Conservation (phyloP, 2,329 filamentous ascomycete genomes). For the Aspergillus bombycis region DNA sequence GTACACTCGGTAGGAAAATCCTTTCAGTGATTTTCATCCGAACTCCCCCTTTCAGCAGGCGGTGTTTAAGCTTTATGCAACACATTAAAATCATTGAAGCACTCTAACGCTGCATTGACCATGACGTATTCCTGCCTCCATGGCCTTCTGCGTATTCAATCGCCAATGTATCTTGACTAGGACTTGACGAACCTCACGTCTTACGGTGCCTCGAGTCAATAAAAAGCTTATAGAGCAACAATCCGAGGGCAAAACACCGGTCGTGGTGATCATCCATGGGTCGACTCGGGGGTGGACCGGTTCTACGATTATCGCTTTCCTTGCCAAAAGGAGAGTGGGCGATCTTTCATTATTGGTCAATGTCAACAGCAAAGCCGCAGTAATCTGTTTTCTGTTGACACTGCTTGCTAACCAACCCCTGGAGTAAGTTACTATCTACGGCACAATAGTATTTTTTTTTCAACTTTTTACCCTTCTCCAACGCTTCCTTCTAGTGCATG, state of each 20-base stretch:
- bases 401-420: constrained; percentile 9
- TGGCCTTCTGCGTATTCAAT: neutral
- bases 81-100: neutral
- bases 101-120: neutral
- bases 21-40: neutral
- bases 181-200: constrained; percentile 3
- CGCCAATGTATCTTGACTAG: neutral
- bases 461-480: neutral
- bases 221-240: constrained; percentile 8
- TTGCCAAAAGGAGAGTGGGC: constrained; percentile 10
- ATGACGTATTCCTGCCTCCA: neutral
- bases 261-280: constrained; percentile 22
- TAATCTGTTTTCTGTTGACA: constrained; percentile 2
- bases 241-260: constrained; percentile 19
- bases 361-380: constrained; percentile 1
- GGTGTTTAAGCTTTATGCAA: neutral
- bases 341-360: constrained; percentile 10
- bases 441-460: neutral
- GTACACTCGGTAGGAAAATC: neutral
- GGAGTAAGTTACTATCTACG: neutral
- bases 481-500: constrained; percentile 4
- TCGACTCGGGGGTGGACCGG: constrained; percentile 15
- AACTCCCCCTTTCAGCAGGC: neutral
- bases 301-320: constrained; percentile 15
- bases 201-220: constrained; percentile 11